Conservation (phyloP, 2,329 filamentous ascomycete genomes). For the Trichoderma harzianum region DNA sequence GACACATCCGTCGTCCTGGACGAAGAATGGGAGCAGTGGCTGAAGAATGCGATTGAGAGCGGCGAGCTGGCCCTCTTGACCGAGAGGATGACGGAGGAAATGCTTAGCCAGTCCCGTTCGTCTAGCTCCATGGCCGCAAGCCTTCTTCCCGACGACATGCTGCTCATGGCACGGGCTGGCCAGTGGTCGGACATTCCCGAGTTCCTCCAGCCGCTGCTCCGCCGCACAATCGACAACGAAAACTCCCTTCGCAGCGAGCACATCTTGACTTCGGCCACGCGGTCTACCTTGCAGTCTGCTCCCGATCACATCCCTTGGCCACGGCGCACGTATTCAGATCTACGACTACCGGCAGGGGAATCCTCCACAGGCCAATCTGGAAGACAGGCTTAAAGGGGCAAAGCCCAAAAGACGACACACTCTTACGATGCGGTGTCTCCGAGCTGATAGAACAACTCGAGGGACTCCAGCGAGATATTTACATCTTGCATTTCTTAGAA, state of each 20-base stretch:
- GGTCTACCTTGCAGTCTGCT: not conserved
- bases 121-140: conserved; percentile 30
- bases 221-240: conserved; percentile 44
- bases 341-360: conserved; percentile 42
- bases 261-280: conserved; percentile 8
- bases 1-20: conserved; percentile 59
- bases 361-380: conserved; percentile 23
- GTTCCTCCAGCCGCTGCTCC: conserved; percentile 51
- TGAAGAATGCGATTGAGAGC: conserved; percentile 66
- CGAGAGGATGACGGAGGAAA: conserved; percentile 40
- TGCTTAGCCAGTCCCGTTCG: conserved; percentile 31
- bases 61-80: conserved; percentile 52
- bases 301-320: conserved; percentile 18
- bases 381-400: conserved; percentile 21
- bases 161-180: conserved; percentile 53
- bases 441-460: not conserved
- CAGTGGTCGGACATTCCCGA: conserved; percentile 58
- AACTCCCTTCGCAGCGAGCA: conserved; percentile 20
- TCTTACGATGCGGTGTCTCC: not conserved
- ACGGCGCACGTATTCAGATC: conserved; percentile 31
- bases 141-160: conserved; percentile 50
- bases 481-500: not conserved
- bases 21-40: conserved; percentile 71
- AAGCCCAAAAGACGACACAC: not conserved
- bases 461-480: not conserved